These are phyloP conservation scores for Acidomyces sp. DNA, from an alignment of 495 filamentous ascomycete genomes.

Conservation along the genomic window DNA sequence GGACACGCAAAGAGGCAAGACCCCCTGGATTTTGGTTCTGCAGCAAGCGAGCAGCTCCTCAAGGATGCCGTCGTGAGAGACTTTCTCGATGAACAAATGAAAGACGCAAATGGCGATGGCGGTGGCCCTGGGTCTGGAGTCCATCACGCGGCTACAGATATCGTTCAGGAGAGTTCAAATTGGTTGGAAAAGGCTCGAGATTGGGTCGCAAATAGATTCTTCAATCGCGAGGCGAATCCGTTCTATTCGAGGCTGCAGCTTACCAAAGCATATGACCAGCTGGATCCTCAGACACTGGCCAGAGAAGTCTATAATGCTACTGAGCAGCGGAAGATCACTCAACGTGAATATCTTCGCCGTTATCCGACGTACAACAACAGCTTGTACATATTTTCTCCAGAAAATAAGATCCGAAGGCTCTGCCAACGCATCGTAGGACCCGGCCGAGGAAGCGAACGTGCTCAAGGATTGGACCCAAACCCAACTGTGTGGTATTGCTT, in stretches of 20 bases:
- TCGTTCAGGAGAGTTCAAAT: conserved; percentile 7
- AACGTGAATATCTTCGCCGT: conserved; percentile 74
- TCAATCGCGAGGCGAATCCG: conserved; percentile 68
- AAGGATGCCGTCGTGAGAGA: conserved; percentile 91
- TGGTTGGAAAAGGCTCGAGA: conserved; percentile 3
- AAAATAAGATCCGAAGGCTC: conserved; percentile 59
- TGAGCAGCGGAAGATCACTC: conserved; percentile 67
- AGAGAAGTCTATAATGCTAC: conserved; percentile 75
- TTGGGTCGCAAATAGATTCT: conserved; percentile 6
- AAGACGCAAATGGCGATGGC: neutral
- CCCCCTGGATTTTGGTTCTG: conserved; percentile 75
- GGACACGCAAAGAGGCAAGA: conserved; percentile 59
- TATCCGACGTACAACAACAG: conserved; percentile 90
- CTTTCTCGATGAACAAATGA: conserved; percentile 66
- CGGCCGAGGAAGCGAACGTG: conserved; percentile 69
- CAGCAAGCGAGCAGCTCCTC: conserved; percentile 83
- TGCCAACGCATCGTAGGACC: conserved; percentile 90
- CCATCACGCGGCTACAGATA: neutral
- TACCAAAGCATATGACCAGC: conserved; percentile 53
- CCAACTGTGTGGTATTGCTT: conserved; percentile 83
- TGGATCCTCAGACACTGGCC: conserved; percentile 78
- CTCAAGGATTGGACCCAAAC: conserved; percentile 76
- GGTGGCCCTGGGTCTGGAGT: neutral
- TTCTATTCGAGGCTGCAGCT: conserved; percentile 81
- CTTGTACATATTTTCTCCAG: conserved; percentile 70